A percentile compares a stretch with the other conserved stretches of the same genome.
phyloP scores from a whole-genome alignment of 2,329 filamentous ascomycete species.

The Curvularia sp. region DNA sequence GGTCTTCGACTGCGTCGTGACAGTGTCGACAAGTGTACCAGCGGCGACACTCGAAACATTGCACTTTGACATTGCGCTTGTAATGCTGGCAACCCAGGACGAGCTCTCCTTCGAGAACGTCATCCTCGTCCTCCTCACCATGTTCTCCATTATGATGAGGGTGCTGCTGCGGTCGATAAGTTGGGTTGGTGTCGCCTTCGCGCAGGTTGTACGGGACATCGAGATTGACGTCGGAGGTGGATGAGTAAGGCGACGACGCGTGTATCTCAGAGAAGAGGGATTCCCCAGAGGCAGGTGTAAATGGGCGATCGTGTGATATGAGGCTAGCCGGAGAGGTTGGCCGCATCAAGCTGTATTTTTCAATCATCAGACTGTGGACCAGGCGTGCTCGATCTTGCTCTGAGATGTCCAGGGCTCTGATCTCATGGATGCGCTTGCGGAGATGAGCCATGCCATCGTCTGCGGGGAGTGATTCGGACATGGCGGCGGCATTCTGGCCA shows the following conservation, averaged over 20 bases:
- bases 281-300: slow-evolving; percentile 47
- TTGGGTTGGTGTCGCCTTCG: slow-evolving; percentile 43
- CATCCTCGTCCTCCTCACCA: slow-evolving; percentile 58
- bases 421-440: slow-evolving; percentile 57
- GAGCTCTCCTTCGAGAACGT: slow-evolving; percentile 56
- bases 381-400: slow-evolving; percentile 59
- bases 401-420: slow-evolving; percentile 53
- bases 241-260: slow-evolving; percentile 46
- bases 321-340: slow-evolving; percentile 51
- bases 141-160: slow-evolving; percentile 46
- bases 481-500: slow-evolving; percentile 36
- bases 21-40: slow-evolving; percentile 98
- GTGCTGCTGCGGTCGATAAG: slow-evolving; percentile 33
- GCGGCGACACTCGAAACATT: slow-evolving; percentile 85
- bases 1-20: slow-evolving; percentile 83
- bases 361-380: slow-evolving; percentile 60
- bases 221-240: slow-evolving; percentile 43
- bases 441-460: slow-evolving; percentile 60
- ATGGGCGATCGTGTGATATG: slow-evolving; percentile 49
- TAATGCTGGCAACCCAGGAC: slow-evolving; percentile 88
- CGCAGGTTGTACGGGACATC: slow-evolving; percentile 48
- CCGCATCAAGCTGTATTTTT: slow-evolving; percentile 53
- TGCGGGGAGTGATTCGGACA: slow-evolving; percentile 54
- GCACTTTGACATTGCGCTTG: slow-evolving; percentile 92
- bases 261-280: slow-evolving; percentile 47